Conservation (phyloP, 1,284 basidiomycete species). For the Erythrobasidium hasegawianum region DNA sequence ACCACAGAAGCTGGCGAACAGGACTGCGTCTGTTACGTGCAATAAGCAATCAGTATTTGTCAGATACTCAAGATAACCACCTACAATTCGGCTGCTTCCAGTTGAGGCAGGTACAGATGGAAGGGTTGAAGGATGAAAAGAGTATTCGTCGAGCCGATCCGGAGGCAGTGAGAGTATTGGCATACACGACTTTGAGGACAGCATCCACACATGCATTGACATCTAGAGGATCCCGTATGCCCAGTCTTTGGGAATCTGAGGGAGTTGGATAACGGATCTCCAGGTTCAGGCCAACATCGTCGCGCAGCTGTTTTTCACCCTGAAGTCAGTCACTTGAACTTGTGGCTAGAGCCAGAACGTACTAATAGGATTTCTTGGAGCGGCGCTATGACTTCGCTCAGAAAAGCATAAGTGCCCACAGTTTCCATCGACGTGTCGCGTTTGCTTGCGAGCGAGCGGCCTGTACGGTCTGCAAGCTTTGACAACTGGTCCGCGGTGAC, state of each 20-base stretch:
- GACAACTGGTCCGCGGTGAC: slow-evolving; percentile 77
- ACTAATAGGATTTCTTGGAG: slow-evolving; percentile 28
- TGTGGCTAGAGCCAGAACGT: neutral
- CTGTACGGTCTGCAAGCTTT: slow-evolving; percentile 58
- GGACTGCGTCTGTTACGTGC: slow-evolving; percentile 83
- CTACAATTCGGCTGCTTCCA: slow-evolving; percentile 99
- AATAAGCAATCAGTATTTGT: slow-evolving; percentile 24
- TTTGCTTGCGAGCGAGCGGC: slow-evolving; percentile 39
- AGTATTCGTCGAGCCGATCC: slow-evolving; percentile 55
- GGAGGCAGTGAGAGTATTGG: slow-evolving; percentile 5
- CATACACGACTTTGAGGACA: slow-evolving; percentile 72
- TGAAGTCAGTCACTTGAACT: neutral
- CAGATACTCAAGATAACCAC: slow-evolving; percentile 43
- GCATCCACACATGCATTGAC: slow-evolving; percentile 77
- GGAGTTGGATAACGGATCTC: slow-evolving; percentile 64
- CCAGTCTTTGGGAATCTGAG: slow-evolving; percentile 52
- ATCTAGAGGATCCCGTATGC: slow-evolving; percentile 55
- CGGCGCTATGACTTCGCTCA: slow-evolving; percentile 16
- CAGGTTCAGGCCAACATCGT: slow-evolving; percentile 68
- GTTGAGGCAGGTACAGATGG: slow-evolving; percentile 81
- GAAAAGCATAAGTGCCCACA: slow-evolving; percentile 19
- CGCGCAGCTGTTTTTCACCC: slow-evolving; percentile 74
- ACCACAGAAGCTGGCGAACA: slow-evolving; percentile 85
- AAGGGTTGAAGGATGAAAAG: slow-evolving; percentile 82
- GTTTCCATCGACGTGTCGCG: neutral